Base-by-base conservation (phyloP, 2,329 filamentous ascomycete genomes). In the Penicillium expansum region DNA sequence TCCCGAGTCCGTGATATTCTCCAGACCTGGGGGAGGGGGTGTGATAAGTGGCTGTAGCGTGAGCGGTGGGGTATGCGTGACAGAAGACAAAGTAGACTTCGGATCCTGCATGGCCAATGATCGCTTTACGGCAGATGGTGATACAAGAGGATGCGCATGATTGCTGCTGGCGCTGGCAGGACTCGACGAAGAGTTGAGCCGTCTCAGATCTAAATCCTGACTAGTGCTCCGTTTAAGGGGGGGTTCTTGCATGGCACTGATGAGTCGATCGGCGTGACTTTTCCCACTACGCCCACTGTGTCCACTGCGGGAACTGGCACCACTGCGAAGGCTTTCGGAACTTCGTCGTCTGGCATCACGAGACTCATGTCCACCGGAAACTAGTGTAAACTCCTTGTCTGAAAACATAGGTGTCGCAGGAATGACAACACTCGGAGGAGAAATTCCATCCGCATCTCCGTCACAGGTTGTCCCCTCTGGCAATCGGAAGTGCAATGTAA, bases 401-500 rank as follows among this genome's bases (percentile, higher is more conserved):
- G 60, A 68, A 8, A 64, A 59, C 27, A 67, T 62, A 2, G 69
- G 66, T 14, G 22, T 38, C 5, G 57, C 38, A 4, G 47, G 32
- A 37, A 37, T 13, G 24, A 6, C 32, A 47, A 13, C 6, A 0
- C n/a, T 11, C 7, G 22, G 11, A 13, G 32, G n/a, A 37, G 22
- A 6, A 14, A 47, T 38, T 33, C 1, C 51, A 5, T 29, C 35
- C 9, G 27, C 1, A n/a, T 50, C 35, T 22, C 9, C 48, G 14
- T 44, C 41, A 0, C 32, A 20, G 10, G 51, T 16, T 2, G 39
- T 42, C 20, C 64, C 65, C 3, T 67, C 61, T 0, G 85, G 86
- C 1, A 92, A 69, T 8, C 86, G 80, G 62, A 96, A 94, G 0
- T 89, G 88, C 30, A 96, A 77, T 61, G 90, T 85, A 24, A 96